Base-by-base conservation (phyloP, 345 rosid species). In the Draba incana region DNA sequence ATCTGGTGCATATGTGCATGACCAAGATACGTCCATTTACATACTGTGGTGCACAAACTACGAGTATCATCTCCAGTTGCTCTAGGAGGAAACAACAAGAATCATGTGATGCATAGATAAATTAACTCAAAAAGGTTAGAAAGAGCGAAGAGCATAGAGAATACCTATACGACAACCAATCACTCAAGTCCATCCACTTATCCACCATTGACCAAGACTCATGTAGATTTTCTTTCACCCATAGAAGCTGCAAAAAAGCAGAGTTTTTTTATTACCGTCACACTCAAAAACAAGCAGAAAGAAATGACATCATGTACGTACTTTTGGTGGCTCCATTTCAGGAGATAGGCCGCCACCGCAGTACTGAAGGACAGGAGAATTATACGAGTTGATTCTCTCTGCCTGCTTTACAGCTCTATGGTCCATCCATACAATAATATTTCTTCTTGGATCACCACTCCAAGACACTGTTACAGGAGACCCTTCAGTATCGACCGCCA, bases 171-270 rank as follows among this genome's bases (percentile, higher is more conserved):
- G 99, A 90, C 58, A 94, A 75, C 99, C 99, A 94, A 75, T 94
- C 99, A 80, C 97, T 94, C 85, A 94, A 83, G 74, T 94, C 99
- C 97, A 94, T 94, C 97, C 99, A 94, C 75, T 89, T 84, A 80
- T 86, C 88, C 39, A 77, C 90, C 92, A 94, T 86, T 44, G 99
- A 86, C 97, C 99, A 94, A 61, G 96, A 84, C 77, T 94, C 99
- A 57, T 61, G 81, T 67, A 94, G 78, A 83, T 91, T 94, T 82
- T 94, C 96, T 78, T 94, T 94, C 71, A 94, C 97, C 99, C 99
- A 94, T 37, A 94, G 74, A 66, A 94, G 96, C 99, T 93, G 88
- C 77, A 80, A 66, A 20, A 20, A 76, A 71, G 43, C 15, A 75
- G 12, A 74, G 30, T 3, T 50, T 23, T 6, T 31, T 62, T 33